Percentiles rank a stretch among this genome's conserved stretches.
These are phyloP conservation scores for Pseudonectria foliicola DNA, from an alignment of 2,329 filamentous ascomycete species.

Conservation along the genomic window DNA sequence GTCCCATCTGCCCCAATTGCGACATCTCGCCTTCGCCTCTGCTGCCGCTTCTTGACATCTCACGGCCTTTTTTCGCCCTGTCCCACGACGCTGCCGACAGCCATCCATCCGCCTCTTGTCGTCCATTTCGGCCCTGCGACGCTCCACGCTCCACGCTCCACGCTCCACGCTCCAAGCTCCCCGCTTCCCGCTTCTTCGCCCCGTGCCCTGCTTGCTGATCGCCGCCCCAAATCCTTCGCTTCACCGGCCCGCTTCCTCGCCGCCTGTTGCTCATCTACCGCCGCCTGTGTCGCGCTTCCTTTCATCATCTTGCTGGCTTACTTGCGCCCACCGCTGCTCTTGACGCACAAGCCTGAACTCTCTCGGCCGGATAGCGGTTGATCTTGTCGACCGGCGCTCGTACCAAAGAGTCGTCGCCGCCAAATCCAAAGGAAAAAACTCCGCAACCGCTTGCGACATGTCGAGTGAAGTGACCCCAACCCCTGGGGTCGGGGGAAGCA, in stretches of 20 bases:
- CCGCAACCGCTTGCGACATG: slow-evolving; percentile 17
- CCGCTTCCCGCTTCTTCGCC: no score
- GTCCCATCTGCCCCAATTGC: slow-evolving; percentile 21
- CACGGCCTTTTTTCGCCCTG: no score
- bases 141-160: no score
- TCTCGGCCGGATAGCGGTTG: not conserved
- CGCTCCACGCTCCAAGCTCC: no score
- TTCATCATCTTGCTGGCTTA: no score
- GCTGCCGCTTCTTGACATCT: slow-evolving; percentile 9
- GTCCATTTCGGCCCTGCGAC: no score
- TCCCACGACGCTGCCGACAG: no score
- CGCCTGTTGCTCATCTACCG: not conserved
- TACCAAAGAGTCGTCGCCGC: not conserved
- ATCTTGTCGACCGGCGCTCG: not conserved
- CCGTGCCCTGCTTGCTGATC: no score
- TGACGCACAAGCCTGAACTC: not conserved
- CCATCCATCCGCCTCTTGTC: no score
- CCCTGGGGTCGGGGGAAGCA: slow-evolving; percentile 51
- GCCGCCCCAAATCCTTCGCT: no score
- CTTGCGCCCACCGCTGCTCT: not conserved
- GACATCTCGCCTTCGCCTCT: slow-evolving; percentile 18
- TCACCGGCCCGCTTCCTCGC: not conserved
- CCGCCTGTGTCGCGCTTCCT: not conserved
- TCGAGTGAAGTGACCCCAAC: slow-evolving; percentile 27
- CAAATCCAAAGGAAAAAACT: slow-evolving; percentile 3